phyloP scores from a whole-genome alignment of 2,329 filamentous ascomycete genomes.

The Scopulariopsis brevicaulis region DNA sequence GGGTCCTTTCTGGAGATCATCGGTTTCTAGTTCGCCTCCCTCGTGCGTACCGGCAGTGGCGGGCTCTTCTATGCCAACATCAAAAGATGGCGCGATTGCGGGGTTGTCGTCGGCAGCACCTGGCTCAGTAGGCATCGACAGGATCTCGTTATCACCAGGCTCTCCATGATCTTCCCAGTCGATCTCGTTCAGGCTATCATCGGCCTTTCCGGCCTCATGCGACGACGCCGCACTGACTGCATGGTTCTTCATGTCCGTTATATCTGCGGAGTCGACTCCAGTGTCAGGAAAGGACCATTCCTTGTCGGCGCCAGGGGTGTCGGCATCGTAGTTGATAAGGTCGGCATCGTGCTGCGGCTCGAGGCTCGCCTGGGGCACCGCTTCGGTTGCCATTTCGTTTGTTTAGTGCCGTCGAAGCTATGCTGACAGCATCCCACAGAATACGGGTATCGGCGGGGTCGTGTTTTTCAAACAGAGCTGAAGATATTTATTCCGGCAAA shows the following conservation, averaged over 20 bases:
- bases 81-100: constrained; percentile 4
- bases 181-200: constrained; percentile 5
- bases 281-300: neutral
- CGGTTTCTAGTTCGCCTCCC: neutral
- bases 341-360: constrained; percentile 18
- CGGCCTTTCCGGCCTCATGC: neutral
- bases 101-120: constrained; percentile 11
- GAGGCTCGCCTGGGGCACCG: constrained; percentile 11
- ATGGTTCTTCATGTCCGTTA: neutral
- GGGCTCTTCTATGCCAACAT: constrained; percentile 13
- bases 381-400: constrained; percentile 7
- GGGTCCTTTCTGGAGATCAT: neutral
- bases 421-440: neutral
- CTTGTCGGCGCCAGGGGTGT: constrained; percentile 1
- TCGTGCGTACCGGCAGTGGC: constrained; percentile 13
- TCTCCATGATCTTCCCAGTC: constrained; percentile 8
- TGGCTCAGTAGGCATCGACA: constrained; percentile 9
- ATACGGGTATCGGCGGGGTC: neutral
- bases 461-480: neutral
- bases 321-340: constrained; percentile 25
- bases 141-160: neutral
- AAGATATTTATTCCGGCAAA: neutral
- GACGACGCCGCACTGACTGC: neutral
- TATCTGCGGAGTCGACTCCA: neutral
- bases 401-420: neutral